Base-by-base conservation (phyloP, 768 basidiomycete genomes). In the Macrolepiota dolichaula region DNA sequence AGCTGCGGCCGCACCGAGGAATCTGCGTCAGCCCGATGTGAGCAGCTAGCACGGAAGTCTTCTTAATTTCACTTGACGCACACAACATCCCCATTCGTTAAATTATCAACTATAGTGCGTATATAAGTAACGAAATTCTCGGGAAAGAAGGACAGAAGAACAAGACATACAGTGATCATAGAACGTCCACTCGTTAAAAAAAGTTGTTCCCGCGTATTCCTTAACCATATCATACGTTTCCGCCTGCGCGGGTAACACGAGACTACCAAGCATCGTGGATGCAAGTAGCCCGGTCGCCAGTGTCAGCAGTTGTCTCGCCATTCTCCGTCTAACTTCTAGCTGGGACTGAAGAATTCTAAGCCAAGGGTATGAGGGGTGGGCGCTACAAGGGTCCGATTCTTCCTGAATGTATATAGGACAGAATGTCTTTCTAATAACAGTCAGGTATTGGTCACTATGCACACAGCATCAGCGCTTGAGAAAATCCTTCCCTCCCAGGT, bases 171-270 rank as follows among this genome's bases (percentile, higher is more conserved):
- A 82, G 62, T 82, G 63, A 51, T 81, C 76, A 62, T 84, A 89
- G 68, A 85, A 89, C n/a, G 75, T 73, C 88, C 88, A 90, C 11
- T 77, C 80, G 56, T 89, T 73, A 64, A 90, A 90, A 71, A 91
- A 90, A 5, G 69, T 77, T n/a, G 77, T 68, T 1, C 89, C 88
- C 3, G 79, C 67, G 70, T 86, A 89, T 58, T 82, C 80, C 66
- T 81, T 80, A 24, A 81, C 79, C 52, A 87, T 70, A 56, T 79
- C 70, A 71, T 89, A 87, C 12, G 60, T 67, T 49, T 65, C 66
- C 19, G 68, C 68, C 15, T 25, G 57, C 50, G n/a, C 46, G 19
- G 11, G 3, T 40, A 19, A 27, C 36, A 50, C 35, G 49, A 47
- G 46, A 32, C 19, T n/a, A 25, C 44, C 55, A 27, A 58, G 35